phyloP scores from a whole-genome alignment of 2,329 filamentous ascomycete species.

The Fusarium xyrophilum region DNA sequence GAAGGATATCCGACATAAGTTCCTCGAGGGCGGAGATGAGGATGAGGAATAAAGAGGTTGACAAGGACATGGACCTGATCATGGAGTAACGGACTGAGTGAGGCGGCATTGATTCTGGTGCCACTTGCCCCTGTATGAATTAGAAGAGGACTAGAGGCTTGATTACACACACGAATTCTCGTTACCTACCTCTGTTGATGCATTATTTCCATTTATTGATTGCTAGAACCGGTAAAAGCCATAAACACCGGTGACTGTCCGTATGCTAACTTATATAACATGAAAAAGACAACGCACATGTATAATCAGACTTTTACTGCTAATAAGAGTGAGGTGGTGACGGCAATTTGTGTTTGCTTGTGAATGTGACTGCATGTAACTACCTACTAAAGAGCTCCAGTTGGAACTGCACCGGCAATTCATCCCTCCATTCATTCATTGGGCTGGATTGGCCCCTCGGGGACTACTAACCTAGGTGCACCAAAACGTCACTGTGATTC shows the following conservation, averaged over 20 bases:
- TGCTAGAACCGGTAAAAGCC: not conserved
- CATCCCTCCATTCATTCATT: not conserved
- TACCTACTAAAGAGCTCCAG: not conserved
- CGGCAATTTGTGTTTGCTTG: not conserved
- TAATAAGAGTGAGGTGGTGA: not conserved
- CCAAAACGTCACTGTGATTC: slow-evolving; percentile 9
- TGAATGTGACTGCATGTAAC: not conserved
- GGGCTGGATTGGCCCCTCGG: not conserved
- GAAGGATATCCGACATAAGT: slow-evolving; percentile 97
- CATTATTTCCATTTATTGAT: not conserved
- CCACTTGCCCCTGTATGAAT: slow-evolving; percentile 47
- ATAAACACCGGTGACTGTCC: not conserved
- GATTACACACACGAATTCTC: slow-evolving; percentile 32
- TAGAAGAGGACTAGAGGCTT: slow-evolving; percentile 43
- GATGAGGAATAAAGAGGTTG: slow-evolving; percentile 37
- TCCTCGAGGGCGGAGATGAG: slow-evolving; percentile 72
- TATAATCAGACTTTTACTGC: not conserved
- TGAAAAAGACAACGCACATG: not conserved
- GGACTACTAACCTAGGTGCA: not conserved
- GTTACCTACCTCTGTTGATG: slow-evolving; percentile 20
- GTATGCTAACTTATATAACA: not conserved
- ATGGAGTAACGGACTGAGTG: slow-evolving; percentile 26
- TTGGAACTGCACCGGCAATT: not conserved
- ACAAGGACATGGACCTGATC: slow-evolving; percentile 14
- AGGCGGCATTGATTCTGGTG: slow-evolving; percentile 37